Evolutionary conservation across 176 grass and related monocot species (phyloP), one percentile per base, ranked within the genome.

Genomic region (Eleusine coracana): DNA sequence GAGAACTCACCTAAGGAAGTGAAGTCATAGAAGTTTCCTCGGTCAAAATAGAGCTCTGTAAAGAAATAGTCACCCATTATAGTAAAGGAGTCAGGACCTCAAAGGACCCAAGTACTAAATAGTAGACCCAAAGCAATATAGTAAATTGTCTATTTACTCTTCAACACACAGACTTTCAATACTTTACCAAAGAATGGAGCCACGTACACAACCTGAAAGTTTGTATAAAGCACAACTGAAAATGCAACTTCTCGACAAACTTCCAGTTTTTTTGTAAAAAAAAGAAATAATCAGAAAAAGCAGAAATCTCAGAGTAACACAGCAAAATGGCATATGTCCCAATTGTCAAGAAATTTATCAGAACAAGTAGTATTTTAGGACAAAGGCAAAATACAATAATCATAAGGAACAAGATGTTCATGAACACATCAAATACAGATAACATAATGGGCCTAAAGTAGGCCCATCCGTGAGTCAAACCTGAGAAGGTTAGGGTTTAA

Each of bases 1-100:
- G 38, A 72, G n/a, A 34, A 90, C 84, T 88, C 68, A 97, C 94
- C 94, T 76, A 97, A 86, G 13, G 94, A 97, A 69, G 89, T 97
- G 79, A 97, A 97, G 76, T 93, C 94, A 88, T 97, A 97, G 78
- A 93, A 97, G 79, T 97, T 93, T 23, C 91, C 94, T 90, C 79
- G 90, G 54, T 97, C 94, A 56, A 97, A 90, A 82, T 97, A 93
- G 0, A 97, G 85, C 58, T 97, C 88, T 93, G 91, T 44, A 80
- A 82, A 2, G 80, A 67, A 74, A 54, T 42, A 3, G 64, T 59
- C 55, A 74, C 12, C 77, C 37, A 66, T 20, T 52, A 81, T 71
- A 59, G 73, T 44, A 1, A 1, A 44, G 41, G 59, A 56, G 60
- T 75, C 23, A 65, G 36, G 10, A 55, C 6, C 36, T 31, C 75